A percentile compares a stretch with the other conserved stretches of the same genome.
phyloP scores from a whole-genome alignment of 768 basidiomycete genomes.

The Dioszegia hungarica region DNA sequence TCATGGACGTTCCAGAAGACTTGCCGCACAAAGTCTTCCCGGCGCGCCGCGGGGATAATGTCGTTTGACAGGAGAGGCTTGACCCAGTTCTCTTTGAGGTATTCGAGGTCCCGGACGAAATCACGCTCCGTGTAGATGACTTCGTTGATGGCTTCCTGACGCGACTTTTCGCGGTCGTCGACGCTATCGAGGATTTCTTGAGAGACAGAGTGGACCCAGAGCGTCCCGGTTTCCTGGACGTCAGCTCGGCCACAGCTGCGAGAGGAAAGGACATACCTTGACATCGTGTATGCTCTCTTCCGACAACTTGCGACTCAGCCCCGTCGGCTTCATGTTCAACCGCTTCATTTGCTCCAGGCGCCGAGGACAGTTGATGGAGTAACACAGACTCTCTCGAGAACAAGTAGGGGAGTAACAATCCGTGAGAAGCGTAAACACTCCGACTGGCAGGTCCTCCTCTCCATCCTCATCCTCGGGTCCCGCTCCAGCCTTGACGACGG shows the following conservation, averaged over 20 bases:
- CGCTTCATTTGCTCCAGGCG: slow-evolving; percentile 89
- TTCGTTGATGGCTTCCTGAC: slow-evolving; percentile 98
- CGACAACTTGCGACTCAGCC: slow-evolving; percentile 75
- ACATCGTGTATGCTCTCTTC: slow-evolving; percentile 74
- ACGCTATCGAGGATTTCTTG: slow-evolving; percentile 90
- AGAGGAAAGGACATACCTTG: slow-evolving; percentile 54
- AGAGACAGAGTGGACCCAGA: slow-evolving; percentile 96
- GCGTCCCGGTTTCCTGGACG: slow-evolving; percentile 67
- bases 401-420: slow-evolving; percentile 99
- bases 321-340: slow-evolving; percentile 89
- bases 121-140: slow-evolving; percentile 90
- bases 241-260: slow-evolving; percentile 14
- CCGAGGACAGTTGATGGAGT: slow-evolving; percentile 92
- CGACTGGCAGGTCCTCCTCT: slow-evolving; percentile 64
- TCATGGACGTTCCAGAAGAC: slow-evolving; percentile 98
- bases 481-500: background rate
- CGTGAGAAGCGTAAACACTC: slow-evolving; percentile 91
- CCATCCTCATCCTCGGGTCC: slow-evolving; percentile 23
- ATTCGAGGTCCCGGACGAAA: slow-evolving; percentile 97
- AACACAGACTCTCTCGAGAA: slow-evolving; percentile 87
- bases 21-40: slow-evolving; percentile 80
- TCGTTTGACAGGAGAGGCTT: slow-evolving; percentile 67
- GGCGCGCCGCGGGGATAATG: slow-evolving; percentile 68
- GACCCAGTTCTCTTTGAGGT: slow-evolving; percentile 81
- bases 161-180: slow-evolving; percentile 84